These are phyloP conservation scores for Onygenales sp. DNA, from an alignment of 2,329 filamentous ascomycete species.

Conservation along the genomic window DNA sequence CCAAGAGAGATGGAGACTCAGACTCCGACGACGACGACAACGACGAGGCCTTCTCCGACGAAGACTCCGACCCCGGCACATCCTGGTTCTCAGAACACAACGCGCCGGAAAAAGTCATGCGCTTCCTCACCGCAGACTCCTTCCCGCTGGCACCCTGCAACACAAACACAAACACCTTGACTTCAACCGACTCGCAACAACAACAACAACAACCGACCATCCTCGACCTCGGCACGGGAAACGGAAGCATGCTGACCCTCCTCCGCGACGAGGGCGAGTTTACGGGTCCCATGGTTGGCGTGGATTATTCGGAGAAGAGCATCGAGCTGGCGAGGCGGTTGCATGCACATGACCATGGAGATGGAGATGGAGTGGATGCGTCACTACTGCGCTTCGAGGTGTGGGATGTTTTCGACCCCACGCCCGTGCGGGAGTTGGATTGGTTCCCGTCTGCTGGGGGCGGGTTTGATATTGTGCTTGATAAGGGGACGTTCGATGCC, in stretches of 20 bases:
- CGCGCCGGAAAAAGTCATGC: constrained; percentile 71
- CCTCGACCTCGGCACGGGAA: constrained; percentile 86
- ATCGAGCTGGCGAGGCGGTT: constrained; percentile 65
- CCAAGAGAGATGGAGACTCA: constrained; percentile 13
- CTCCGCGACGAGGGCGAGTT: constrained; percentile 58
- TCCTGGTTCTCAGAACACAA: constrained; percentile 94
- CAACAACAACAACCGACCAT: constrained; percentile 35
- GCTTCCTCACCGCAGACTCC: constrained; percentile 49
- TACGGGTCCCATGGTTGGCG: constrained; percentile 60
- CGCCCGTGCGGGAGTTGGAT: constrained; percentile 14
- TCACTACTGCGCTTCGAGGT: constrained; percentile 44
- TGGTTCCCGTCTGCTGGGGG: constrained; percentile 32
- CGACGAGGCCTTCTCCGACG: constrained; percentile 61
- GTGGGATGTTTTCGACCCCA: constrained; percentile 54
- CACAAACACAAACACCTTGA: constrained; percentile 2
- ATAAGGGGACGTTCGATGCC: constrained; percentile 97
- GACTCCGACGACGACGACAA: constrained; percentile 63
- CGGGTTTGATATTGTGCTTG: constrained; percentile 85
- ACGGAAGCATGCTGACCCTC: constrained; percentile 83
- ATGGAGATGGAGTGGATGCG: constrained; percentile 57
- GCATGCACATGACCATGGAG: constrained; percentile 27
- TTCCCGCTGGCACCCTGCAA: constrained; percentile 35
- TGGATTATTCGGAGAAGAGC: constrained; percentile 75
- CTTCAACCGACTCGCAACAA: constrained; percentile 2
- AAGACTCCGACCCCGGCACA: constrained; percentile 67